Evolutionary conservation across 2,329 filamentous ascomycete species (phyloP), one percentile per base, ranked within the genome.

Genomic region (Pseudopithomyces maydicus): DNA sequence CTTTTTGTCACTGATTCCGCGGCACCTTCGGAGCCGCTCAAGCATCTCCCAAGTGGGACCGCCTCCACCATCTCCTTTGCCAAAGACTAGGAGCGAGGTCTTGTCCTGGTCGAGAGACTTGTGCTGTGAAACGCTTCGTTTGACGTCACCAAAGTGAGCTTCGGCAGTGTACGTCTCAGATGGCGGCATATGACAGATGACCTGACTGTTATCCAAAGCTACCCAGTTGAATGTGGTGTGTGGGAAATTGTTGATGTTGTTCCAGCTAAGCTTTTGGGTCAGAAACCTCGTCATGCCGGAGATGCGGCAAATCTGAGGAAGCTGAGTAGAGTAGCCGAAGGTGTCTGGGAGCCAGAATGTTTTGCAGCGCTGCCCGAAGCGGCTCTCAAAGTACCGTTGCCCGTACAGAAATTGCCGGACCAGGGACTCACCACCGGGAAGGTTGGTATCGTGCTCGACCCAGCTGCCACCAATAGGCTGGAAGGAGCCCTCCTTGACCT

Each of bases 181-280:
- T 1, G 95, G 95, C 2, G 93, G 88, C 95, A 99, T 99, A 72
- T 99, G 95, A 76, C 94, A 98, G 60, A 99, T 87, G 64, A 99
- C 95, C 72, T 98, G 95, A 70, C 91, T 96, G 56, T 95, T 94
- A 74, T 99, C 95, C 14, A 97, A 85, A 12, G 92, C 87, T 32
- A 99, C 93, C 95, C 95, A 99, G 77, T 97, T 97, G 83, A 99
- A 99, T 0, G 95, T 98, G 6, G 95, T 98, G 73, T 98, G 95
- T 0, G 95, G 95, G 79, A 98, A 99, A 72, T 90, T 96, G 80
- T 98, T 98, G 84, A 98, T 98, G 75, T 98, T 98, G 81, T 98
- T 98, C 95, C 95, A 99, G 81, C 94, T 98, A 57, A 99, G 82
- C 80, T 99, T 99, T 77, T 99, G 95, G 0, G 95, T 99, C 70